These are phyloP conservation scores for Angomonas deanei DNA, from an alignment of 208 protist species.

Conservation along the genomic window DNA sequence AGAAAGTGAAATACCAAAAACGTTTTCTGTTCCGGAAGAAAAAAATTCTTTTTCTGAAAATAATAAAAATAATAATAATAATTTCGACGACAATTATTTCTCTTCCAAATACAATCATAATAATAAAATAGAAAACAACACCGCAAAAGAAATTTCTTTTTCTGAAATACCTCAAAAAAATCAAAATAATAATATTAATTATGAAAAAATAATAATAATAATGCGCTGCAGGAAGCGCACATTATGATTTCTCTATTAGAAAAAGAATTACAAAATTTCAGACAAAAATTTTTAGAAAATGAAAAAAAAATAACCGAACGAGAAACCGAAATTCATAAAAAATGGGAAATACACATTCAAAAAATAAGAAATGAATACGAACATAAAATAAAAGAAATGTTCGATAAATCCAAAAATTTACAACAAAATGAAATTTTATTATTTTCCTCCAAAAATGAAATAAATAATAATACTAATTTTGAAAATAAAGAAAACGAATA, in stretches of 20 bases:
- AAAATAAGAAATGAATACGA: not conserved
- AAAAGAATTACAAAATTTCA: constrained; percentile 1
- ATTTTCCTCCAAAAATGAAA: not conserved
- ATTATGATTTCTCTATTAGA: not conserved
- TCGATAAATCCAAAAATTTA: not conserved
- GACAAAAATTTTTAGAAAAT: not conserved
- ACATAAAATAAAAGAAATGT: not conserved
- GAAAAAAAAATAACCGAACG: constrained; percentile 4
- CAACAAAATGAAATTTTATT: not conserved
- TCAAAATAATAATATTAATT: not conserved
- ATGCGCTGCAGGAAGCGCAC: not conserved
- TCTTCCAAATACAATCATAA: not conserved
- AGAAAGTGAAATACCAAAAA: too few species aligned
- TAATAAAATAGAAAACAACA: not conserved
- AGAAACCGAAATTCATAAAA: constrained; percentile 3
- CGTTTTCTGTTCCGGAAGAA: too few species aligned
- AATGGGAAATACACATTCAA: not conserved
- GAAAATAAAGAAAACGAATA: not conserved
- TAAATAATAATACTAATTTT: constrained; percentile 1
- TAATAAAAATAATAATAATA: too few species aligned
- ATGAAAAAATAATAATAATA: not conserved
- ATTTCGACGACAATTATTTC: too few species aligned
- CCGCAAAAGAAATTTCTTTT: not conserved
- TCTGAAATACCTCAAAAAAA: not conserved
- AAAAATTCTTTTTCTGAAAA: too few species aligned